Percentiles rank a stretch among this genome's conserved stretches.
Conservation (phyloP, 768 basidiomycete genomes). For the Paxillus rubicundulus region DNA sequence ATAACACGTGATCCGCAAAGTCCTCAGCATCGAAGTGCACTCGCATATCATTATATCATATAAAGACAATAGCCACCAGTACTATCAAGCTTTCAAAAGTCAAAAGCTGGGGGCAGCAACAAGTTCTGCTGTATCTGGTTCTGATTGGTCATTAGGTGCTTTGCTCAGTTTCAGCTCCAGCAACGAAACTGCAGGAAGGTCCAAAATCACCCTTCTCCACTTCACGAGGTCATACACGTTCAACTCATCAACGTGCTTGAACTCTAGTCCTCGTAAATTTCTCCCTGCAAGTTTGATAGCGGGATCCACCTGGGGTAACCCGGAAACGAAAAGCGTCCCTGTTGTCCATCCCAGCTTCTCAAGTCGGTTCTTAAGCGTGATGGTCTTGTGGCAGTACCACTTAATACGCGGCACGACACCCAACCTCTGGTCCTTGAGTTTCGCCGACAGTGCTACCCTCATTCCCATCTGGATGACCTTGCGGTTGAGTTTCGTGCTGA, state of each 20-base stretch:
- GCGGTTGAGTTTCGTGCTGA: conserved; percentile 86
- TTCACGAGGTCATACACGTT: conserved; percentile 81
- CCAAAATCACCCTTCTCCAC: conserved; percentile 80
- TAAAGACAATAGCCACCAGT: background rate
- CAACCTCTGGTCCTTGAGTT: conserved; percentile 70
- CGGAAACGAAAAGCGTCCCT: conserved; percentile 71
- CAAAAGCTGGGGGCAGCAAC: background rate
- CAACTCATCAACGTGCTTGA: conserved; percentile 62
- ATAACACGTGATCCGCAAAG: no score
- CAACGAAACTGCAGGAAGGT: conserved; percentile 77
- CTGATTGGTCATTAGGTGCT: conserved; percentile 4
- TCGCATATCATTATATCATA: no score
- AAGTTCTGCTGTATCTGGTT: conserved; percentile 8
- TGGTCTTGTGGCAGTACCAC: conserved; percentile 75
- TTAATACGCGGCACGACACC: conserved; percentile 71
- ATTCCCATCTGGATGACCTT: conserved; percentile 94
- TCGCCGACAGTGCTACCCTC: conserved; percentile 83
- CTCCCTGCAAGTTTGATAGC: conserved; percentile 59
- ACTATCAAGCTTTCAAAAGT: no score
- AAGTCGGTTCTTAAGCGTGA: conserved; percentile 59
- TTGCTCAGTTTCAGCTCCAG: conserved; percentile 66
- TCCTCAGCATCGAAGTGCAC: no score
- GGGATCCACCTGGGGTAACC: conserved; percentile 50
- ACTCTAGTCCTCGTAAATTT: conserved; percentile 70
- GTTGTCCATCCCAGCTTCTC: conserved; percentile 64